A percentile compares a stretch with the other conserved stretches of the same genome.
These are phyloP conservation scores for Mycena sp. DNA, from an alignment of 1,284 basidiomycete genomes.

Conservation along the genomic window DNA sequence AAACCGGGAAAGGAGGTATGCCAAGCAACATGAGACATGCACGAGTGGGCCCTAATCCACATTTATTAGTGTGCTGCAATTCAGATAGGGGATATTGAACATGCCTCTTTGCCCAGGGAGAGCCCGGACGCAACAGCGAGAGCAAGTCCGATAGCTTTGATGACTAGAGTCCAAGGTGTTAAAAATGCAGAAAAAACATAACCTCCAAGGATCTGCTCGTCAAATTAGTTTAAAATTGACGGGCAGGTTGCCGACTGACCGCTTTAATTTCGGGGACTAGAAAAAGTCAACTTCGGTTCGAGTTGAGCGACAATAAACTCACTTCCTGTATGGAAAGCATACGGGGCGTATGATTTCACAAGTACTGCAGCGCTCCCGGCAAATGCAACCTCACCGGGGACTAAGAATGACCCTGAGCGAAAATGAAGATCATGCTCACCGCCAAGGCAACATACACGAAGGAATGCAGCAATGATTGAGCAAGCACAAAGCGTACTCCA, in stretches of 20 bases:
- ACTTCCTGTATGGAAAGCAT: conserved; percentile 85
- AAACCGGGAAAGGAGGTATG: conserved; percentile 62
- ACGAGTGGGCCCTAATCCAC: conserved; percentile 69
- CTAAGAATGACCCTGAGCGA: conserved; percentile 27
- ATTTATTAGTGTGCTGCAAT: not conserved
- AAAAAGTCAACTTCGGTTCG: conserved; percentile 11
- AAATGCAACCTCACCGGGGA: conserved; percentile 59
- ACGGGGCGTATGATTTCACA: conserved; percentile 74
- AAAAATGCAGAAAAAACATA: conserved; percentile 79
- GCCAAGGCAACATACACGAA: conserved; percentile 70
- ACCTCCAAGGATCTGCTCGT: conserved; percentile 71
- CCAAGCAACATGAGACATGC: conserved; percentile 77
- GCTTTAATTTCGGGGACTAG: conserved; percentile 83
- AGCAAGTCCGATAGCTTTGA: conserved; percentile 81
- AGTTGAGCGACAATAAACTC: conserved; percentile 39
- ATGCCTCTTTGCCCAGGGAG: conserved; percentile 78
- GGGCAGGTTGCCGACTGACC: conserved; percentile 47
- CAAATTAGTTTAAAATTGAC: not conserved
- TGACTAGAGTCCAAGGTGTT: conserved; percentile 77
- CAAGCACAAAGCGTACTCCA: conserved; percentile 61
- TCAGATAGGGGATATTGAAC: conserved; percentile 40
- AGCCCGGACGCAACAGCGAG: conserved; percentile 83
- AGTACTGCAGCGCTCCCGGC: conserved; percentile 72
- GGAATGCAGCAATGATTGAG: conserved; percentile 68
- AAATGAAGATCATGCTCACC: conserved; percentile 49